Conservation (phyloP, 495 filamentous ascomycete species). For the Ascodesmis nigricans region DNA sequence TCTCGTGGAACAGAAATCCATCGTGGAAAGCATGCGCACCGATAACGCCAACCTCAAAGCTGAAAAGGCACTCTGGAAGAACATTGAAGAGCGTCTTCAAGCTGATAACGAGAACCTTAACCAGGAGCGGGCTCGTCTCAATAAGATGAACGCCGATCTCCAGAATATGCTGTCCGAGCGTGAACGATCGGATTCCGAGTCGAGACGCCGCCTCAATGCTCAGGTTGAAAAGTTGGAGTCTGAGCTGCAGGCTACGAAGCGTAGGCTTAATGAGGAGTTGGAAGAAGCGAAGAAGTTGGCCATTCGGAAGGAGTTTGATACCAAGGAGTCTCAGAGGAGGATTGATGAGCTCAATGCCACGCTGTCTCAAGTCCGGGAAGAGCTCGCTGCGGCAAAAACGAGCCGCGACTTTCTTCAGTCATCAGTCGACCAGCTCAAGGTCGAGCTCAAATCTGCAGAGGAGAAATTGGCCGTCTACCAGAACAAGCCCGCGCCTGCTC, state of each 20-base stretch:
- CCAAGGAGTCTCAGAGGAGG: conserved; percentile 59
- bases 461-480: conserved; percentile 63
- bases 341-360: conserved; percentile 76
- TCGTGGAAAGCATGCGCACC: conserved; percentile 67
- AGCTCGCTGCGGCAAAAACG: conserved; percentile 62
- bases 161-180: conserved; percentile 79
- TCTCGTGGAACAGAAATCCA: conserved; percentile 58
- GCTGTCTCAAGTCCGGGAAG: conserved; percentile 55
- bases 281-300: conserved; percentile 61
- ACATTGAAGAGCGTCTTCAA: conserved; percentile 62
- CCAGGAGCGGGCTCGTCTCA: conserved; percentile 62
- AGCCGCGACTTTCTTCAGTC: conserved; percentile 69
- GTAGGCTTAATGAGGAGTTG: conserved; percentile 60
- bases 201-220: conserved; percentile 48
- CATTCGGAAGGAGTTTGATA: conserved; percentile 68
- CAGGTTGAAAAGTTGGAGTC: conserved; percentile 55
- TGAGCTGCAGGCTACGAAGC: conserved; percentile 56
- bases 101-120: conserved; percentile 69
- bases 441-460: conserved; percentile 69
- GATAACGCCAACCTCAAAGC: conserved; percentile 85
- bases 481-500: conserved; percentile 34
- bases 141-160: conserved; percentile 52
- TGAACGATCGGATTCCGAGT: conserved; percentile 64
- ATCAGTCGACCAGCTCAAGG: conserved; percentile 65
- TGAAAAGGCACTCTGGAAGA: conserved; percentile 78